phyloP scores from a whole-genome alignment of 768 basidiomycete species.

The Lactifluus volemus region DNA sequence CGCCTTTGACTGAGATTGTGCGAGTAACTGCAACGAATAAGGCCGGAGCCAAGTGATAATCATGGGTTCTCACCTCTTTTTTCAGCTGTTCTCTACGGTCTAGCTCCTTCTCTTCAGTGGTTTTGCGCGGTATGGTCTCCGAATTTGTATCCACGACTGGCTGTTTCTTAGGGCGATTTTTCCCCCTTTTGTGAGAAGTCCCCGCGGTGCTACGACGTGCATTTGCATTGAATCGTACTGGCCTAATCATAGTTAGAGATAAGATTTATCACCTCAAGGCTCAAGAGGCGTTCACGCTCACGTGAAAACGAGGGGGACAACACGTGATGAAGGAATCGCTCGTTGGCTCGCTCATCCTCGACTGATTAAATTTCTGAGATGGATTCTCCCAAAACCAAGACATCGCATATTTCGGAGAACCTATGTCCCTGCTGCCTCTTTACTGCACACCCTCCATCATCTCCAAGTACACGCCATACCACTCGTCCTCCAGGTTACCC shows the following conservation, averaged over 20 bases:
- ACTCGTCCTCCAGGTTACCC: constrained; percentile 22
- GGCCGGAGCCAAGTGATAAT: neutral
- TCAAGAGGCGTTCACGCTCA: neutral
- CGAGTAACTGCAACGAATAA: constrained; percentile 8
- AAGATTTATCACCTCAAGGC: neutral
- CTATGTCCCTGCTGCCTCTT: constrained; percentile 24
- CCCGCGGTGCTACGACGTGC: constrained; percentile 50
- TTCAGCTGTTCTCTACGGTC: constrained; percentile 23
- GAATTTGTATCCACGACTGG: constrained; percentile 16
- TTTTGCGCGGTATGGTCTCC: constrained; percentile 24
- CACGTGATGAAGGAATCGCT: too few relatives aligned
- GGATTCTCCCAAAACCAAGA: constrained; percentile 5
- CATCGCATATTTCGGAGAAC: neutral
- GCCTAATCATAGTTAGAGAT: constrained; percentile 7
- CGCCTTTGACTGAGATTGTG: constrained; percentile 27
- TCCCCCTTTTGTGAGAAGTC: constrained; percentile 56
- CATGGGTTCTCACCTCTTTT: constrained; percentile 22
- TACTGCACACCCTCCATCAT: constrained; percentile 47
- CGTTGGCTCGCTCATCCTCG: neutral
- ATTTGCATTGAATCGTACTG: constrained; percentile 48
- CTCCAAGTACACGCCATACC: constrained; percentile 30
- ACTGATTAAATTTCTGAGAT: neutral
- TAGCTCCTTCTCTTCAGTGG: constrained; percentile 23
- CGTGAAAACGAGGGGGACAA: too few relatives aligned
- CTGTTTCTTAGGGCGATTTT: constrained; percentile 14